phyloP scores from a whole-genome alignment of 805 yeast species.

The Suhomyces canberraensis region DNA sequence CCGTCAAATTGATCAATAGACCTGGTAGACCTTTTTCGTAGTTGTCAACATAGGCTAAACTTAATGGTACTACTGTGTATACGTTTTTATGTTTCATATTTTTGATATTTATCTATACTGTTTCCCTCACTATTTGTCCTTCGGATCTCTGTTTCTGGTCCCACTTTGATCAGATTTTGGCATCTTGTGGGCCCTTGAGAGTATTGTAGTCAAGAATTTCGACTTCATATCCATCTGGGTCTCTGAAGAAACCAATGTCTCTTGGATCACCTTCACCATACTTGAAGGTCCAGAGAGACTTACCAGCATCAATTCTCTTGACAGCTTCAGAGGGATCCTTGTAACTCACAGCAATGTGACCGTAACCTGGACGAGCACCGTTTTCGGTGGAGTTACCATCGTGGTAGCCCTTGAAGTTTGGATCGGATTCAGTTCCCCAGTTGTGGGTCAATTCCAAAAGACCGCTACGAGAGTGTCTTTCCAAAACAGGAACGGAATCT shows the following conservation, averaged over 20 bases:
- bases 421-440: constrained; percentile 89
- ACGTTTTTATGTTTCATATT: no score
- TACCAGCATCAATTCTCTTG: constrained; percentile 46
- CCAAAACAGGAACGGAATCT: constrained; percentile 28
- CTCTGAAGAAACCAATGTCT: constrained; percentile 68
- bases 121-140: no score
- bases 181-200: constrained; percentile 8
- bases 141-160: background rate
- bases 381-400: constrained; percentile 61
- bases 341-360: constrained; percentile 76
- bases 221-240: constrained; percentile 88
- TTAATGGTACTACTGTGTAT: no score
- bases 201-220: constrained; percentile 57
- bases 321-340: constrained; percentile 59
- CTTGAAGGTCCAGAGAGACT: constrained; percentile 54
- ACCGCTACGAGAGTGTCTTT: constrained; percentile 54
- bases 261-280: constrained; percentile 51
- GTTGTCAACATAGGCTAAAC: no score
- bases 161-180: background rate
- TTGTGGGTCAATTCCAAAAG: constrained; percentile 89
- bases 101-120: no score
- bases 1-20: no score
- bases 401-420: constrained; percentile 69
- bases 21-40: no score
- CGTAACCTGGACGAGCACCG: constrained; percentile 75